phyloP scores from a whole-genome alignment of 2,329 filamentous ascomycete genomes.

The Periglandula ipomoeae region DNA sequence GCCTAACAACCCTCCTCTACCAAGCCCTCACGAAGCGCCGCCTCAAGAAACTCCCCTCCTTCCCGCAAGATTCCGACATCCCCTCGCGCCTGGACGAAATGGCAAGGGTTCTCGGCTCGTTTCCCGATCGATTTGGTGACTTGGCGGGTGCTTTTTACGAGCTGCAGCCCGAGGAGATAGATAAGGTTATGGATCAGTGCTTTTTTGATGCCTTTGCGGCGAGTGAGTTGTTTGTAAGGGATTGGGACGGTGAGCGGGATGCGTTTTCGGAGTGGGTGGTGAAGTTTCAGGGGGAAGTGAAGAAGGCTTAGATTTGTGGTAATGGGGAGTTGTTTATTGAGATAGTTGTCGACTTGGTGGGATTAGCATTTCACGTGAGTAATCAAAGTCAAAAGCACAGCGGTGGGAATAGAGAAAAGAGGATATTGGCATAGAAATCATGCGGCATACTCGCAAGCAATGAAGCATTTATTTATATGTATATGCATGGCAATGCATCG shows the following conservation, averaged over 20 bases:
- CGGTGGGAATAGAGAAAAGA: too few relatives aligned
- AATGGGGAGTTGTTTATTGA: too few relatives aligned
- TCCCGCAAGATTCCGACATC: slow-evolving; percentile 26
- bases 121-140: slow-evolving; percentile 63
- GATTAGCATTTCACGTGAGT: too few relatives aligned
- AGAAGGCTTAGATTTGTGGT: slow-evolving; percentile 22
- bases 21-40: slow-evolving; percentile 61
- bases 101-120: slow-evolving; percentile 42
- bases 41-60: slow-evolving; percentile 46
- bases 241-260: slow-evolving; percentile 59
- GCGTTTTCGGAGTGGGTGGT: slow-evolving; percentile 72
- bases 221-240: slow-evolving; percentile 43
- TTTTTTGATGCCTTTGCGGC: slow-evolving; percentile 49
- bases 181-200: slow-evolving; percentile 48
- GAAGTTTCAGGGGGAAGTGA: slow-evolving; percentile 45
- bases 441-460: background rate
- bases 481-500: background rate
- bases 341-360: too few relatives aligned
- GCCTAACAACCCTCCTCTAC: slow-evolving; percentile 59
- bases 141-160: slow-evolving; percentile 66
- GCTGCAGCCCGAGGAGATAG: slow-evolving; percentile 49
- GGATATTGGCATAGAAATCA: too few relatives aligned
- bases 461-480: background rate
- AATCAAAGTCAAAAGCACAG: too few relatives aligned
- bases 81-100: slow-evolving; percentile 44